Evolutionary conservation across 169 alveolate species (phyloP).

Genomic region (Plasmodium inui): DNA sequence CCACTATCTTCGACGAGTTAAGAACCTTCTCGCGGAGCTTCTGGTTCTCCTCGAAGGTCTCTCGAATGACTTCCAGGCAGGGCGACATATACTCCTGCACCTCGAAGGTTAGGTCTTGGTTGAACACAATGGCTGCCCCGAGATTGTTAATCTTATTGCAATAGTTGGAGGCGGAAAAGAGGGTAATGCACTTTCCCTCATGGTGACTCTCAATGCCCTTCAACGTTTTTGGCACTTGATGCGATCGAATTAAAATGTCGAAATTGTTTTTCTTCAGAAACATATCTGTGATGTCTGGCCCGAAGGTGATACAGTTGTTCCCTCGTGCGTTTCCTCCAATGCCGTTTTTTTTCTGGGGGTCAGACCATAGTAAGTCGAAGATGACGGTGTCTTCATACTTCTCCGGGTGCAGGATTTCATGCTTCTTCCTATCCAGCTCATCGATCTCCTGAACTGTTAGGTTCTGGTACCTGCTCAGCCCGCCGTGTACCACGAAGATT

Average conservation of each 20-base stretch:
- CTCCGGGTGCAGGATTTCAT: conserved; percentile 90
- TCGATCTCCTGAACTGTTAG: conserved; percentile 88
- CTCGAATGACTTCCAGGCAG: conserved; percentile 83
- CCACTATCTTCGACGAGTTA: conserved; percentile 22
- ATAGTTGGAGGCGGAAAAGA: conserved; percentile 93
- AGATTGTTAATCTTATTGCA: conserved; percentile 91
- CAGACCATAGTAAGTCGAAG: conserved; percentile 94
- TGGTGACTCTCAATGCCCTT: conserved; percentile 91
- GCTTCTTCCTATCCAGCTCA: conserved; percentile 87
- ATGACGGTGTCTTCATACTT: conserved; percentile 88
- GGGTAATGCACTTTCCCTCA: conserved; percentile 91
- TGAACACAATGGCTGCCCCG: conserved; percentile 90
- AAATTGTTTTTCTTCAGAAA: conserved; percentile 89
- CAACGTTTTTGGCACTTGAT: conserved; percentile 91
- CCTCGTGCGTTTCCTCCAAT: conserved; percentile 90
- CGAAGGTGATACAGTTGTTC: conserved; percentile 91
- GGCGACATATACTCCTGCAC: conserved; percentile 92
- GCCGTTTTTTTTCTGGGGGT: conserved; percentile 90
- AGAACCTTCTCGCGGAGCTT: conserved; percentile 78
- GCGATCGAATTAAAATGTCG: conserved; percentile 92
- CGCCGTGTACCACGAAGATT: conserved; percentile 92
- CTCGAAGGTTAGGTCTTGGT: conserved; percentile 87
- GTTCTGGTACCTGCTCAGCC: conserved; percentile 90
- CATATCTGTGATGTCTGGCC: conserved; percentile 92
- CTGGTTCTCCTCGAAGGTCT: conserved; percentile 79